Percentiles rank a stretch among this genome's conserved stretches.
Conservation (phyloP, 1,284 basidiomycete species). For the Ustilago hordei region DNA sequence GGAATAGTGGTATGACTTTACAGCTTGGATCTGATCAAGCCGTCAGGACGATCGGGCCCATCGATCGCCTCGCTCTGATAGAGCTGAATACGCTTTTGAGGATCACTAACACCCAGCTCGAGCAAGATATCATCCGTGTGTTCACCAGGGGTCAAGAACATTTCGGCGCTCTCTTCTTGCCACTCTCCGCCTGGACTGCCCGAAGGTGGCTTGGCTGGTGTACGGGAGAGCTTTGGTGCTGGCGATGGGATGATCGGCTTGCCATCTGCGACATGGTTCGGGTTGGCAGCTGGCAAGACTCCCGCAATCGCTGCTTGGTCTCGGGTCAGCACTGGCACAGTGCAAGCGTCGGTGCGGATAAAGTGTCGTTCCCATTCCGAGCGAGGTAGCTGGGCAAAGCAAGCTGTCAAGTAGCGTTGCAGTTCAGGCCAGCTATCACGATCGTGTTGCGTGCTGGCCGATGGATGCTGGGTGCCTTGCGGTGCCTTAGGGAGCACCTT, state of each 20-base stretch:
- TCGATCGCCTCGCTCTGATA: slow-evolving; percentile 51
- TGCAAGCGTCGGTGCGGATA: slow-evolving; percentile 81
- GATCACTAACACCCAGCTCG: slow-evolving; percentile 43
- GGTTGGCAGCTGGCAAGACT: slow-evolving; percentile 40
- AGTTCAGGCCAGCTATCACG: slow-evolving; percentile 76
- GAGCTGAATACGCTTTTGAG: slow-evolving; percentile 37
- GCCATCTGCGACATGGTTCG: slow-evolving; percentile 30
- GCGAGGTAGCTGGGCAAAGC: slow-evolving; percentile 76
- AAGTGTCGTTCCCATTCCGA: slow-evolving; percentile 80
- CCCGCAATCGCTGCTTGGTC: slow-evolving; percentile 61
- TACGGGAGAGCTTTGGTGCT: slow-evolving; percentile 64
- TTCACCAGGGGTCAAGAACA: slow-evolving; percentile 64
- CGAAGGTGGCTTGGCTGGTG: slow-evolving; percentile 57
- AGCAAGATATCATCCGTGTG: slow-evolving; percentile 64
- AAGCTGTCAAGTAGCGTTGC: slow-evolving; percentile 75
- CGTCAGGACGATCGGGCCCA: slow-evolving; percentile 48
- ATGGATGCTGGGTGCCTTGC: slow-evolving; percentile 70
- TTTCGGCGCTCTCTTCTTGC: slow-evolving; percentile 31
- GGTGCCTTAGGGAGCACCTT: slow-evolving; percentile 40
- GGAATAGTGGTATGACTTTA: slow-evolving; percentile 3
- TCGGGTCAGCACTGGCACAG: slow-evolving; percentile 76
- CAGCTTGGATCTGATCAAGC: slow-evolving; percentile 39
- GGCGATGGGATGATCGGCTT: slow-evolving; percentile 61
- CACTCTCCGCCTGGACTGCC: slow-evolving; percentile 45
- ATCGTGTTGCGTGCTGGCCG: slow-evolving; percentile 73